Conservation (phyloP, 2,329 filamentous ascomycete genomes). For the Aspergillus caelatus region DNA sequence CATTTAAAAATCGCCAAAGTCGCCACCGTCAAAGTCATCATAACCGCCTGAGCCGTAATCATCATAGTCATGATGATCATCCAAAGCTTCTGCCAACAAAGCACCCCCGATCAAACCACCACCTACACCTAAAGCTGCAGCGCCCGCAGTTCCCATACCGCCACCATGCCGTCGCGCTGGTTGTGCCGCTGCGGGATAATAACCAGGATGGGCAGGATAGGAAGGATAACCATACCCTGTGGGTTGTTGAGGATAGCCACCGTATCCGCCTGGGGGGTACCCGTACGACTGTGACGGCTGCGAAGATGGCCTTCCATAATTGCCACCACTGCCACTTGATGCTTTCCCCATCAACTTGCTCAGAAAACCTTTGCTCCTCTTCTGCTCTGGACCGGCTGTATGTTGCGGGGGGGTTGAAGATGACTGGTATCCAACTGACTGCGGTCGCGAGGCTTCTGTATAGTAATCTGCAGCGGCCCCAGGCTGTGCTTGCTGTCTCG, state of each 20-base stretch:
- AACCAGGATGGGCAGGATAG: constrained; percentile 40
- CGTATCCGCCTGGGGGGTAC: constrained; percentile 31
- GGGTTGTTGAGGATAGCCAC: constrained; percentile 33
- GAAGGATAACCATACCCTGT: constrained; percentile 40
- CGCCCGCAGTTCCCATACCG: constrained; percentile 70
- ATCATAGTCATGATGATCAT: constrained; percentile 55
- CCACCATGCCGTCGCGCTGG: constrained; percentile 50
- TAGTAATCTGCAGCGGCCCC: constrained; percentile 56
- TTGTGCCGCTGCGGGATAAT: constrained; percentile 41
- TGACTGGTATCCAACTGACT: constrained; percentile 13
- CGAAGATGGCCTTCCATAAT: constrained; percentile 20
- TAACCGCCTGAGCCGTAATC: constrained; percentile 9
- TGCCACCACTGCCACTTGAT: constrained; percentile 25
- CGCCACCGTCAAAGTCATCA: constrained; percentile 32
- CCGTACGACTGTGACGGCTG: constrained; percentile 26
- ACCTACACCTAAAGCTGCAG: constrained; percentile 75
- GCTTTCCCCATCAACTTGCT: constrained; percentile 57
- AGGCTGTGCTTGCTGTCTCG: constrained; percentile 10
- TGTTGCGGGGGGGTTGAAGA: constrained; percentile 13
- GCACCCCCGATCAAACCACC: constrained; percentile 80
- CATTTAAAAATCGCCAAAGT: constrained; percentile 24
- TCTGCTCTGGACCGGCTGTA: constrained; percentile 36
- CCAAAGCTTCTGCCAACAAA: constrained; percentile 68
- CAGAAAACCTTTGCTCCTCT: constrained; percentile 51
- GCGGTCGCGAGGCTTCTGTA: constrained; percentile 24